Conservation (phyloP, 176 grass and related monocot species). For the Tuctoria greenei region DNA sequence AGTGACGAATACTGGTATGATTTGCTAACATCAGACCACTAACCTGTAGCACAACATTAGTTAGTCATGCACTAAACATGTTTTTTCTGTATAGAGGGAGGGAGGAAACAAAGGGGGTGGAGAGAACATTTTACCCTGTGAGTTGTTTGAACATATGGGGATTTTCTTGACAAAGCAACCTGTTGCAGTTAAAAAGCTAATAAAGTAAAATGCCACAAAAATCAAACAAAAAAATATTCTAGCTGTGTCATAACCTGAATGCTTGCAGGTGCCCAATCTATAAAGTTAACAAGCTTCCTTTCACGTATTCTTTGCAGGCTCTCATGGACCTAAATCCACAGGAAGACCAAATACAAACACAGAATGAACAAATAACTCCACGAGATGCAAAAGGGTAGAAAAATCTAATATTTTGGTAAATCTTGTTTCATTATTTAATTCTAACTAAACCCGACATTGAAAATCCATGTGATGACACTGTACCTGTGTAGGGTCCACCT, state of each 20-base stretch:
- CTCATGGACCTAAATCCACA: constrained; percentile 76
- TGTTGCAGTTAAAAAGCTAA: constrained; percentile 31
- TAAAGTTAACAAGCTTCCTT: constrained; percentile 98
- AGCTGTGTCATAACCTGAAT: constrained; percentile 64
- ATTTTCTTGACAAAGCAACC: constrained; percentile 99
- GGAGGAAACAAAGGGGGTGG: not conserved
- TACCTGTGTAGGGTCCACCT: constrained; percentile 98
- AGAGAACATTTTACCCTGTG: constrained; percentile 72
- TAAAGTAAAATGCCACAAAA: constrained; percentile 20
- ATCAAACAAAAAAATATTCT: not conserved
- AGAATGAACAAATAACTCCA: constrained; percentile 10
- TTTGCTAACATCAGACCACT: constrained; percentile 97
- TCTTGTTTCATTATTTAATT: constrained; percentile 4
- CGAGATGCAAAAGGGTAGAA: not conserved
- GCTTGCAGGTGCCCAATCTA: constrained; percentile 98
- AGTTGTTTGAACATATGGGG: constrained; percentile 96
- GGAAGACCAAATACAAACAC: constrained; percentile 21
- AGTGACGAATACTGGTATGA: constrained; percentile 92
- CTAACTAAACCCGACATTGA: not conserved
- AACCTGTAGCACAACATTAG: constrained; percentile 48
- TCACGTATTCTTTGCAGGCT: constrained; percentile 96
- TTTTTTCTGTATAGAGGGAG: not conserved
- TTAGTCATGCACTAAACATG: constrained; percentile 10
- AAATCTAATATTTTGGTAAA: not conserved
- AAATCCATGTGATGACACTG: constrained; percentile 12